A percentile compares a stretch with the other conserved stretches of the same genome.
These are phyloP conservation scores for Coemansia sp. DNA, from an alignment of 192 early-diverging fungal genomes.

Conservation along the genomic window DNA sequence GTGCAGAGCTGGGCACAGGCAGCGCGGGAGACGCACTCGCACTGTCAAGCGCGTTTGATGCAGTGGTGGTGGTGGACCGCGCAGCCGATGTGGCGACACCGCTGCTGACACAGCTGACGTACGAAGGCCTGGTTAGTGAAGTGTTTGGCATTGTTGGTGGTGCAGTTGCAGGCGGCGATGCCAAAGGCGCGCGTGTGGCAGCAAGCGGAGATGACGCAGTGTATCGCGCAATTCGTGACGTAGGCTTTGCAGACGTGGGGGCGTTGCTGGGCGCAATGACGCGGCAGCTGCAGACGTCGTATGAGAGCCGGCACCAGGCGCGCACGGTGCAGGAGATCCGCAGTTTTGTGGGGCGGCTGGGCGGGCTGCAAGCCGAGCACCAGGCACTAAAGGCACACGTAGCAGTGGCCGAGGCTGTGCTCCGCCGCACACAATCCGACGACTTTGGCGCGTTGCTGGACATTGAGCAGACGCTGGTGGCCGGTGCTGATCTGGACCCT, in stretches of 20 bases:
- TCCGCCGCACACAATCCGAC: constrained; percentile 70
- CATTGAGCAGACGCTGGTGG: constrained; percentile 71
- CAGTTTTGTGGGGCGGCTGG: constrained; percentile 85
- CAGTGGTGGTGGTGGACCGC: constrained; percentile 87
- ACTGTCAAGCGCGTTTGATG: constrained; percentile 69
- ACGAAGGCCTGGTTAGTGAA: constrained; percentile 96
- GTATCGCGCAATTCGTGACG: constrained; percentile 76
- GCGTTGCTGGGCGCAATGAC: constrained; percentile 79
- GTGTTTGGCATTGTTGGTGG: constrained; percentile 73
- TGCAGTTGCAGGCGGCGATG: constrained; percentile 15
- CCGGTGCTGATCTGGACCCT: constrained; percentile 19
- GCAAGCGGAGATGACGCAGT: constrained; percentile 80
- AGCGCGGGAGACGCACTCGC: constrained; percentile 27
- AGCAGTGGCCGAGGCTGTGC: constrained; percentile 74
- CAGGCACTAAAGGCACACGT: constrained; percentile 64
- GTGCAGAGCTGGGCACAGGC: constrained; percentile 60
- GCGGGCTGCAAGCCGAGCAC: constrained; percentile 79
- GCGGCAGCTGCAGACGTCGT: constrained; percentile 77
- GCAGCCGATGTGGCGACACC: constrained; percentile 88
- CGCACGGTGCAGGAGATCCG: constrained; percentile 90
- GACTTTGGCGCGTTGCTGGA: constrained; percentile 84
- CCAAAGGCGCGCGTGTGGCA: constrained; percentile 70
- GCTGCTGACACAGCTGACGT: constrained; percentile 92
- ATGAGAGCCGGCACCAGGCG: constrained; percentile 86
- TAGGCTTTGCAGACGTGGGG: constrained; percentile 91